Evolutionary conservation across 345 rosid genomes (phyloP).

Genomic region (Angophora floribunda): DNA sequence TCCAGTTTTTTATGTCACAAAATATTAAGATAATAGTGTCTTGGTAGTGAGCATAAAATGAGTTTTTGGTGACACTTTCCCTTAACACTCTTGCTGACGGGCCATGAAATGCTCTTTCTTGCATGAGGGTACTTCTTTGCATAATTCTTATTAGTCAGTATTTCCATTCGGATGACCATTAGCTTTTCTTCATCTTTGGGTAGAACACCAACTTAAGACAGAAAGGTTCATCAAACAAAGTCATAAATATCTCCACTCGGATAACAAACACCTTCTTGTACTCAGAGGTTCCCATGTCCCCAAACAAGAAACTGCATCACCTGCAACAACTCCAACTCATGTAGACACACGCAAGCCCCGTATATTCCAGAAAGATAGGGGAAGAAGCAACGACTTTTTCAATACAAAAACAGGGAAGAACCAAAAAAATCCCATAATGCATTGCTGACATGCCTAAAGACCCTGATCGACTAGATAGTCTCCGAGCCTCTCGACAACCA

Average conservation of each 20-base stretch:
- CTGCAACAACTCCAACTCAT: background rate
- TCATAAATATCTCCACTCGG: background rate
- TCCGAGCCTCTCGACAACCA: conserved; percentile 34
- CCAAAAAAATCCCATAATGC: background rate
- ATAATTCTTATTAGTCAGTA: background rate
- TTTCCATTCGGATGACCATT: background rate
- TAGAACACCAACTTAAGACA: background rate
- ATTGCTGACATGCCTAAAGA: conserved; percentile 1
- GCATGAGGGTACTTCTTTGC: background rate
- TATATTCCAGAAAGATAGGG: background rate
- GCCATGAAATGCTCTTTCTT: background rate
- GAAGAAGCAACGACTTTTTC: background rate
- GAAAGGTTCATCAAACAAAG: background rate
- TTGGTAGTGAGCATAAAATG: background rate
- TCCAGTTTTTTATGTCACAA: too few species aligned
- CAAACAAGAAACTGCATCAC: background rate
- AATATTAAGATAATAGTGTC: too few species aligned
- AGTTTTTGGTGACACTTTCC: background rate
- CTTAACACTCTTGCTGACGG: background rate
- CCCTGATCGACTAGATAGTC: conserved; percentile 34
- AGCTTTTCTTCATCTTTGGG: background rate
- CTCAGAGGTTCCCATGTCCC: background rate
- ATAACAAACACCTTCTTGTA: background rate
- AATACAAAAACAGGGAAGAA: background rate
- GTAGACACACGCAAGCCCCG: background rate